Evolutionary conservation across 768 basidiomycete genomes (phyloP).

Genomic region (Suillus decipiens): DNA sequence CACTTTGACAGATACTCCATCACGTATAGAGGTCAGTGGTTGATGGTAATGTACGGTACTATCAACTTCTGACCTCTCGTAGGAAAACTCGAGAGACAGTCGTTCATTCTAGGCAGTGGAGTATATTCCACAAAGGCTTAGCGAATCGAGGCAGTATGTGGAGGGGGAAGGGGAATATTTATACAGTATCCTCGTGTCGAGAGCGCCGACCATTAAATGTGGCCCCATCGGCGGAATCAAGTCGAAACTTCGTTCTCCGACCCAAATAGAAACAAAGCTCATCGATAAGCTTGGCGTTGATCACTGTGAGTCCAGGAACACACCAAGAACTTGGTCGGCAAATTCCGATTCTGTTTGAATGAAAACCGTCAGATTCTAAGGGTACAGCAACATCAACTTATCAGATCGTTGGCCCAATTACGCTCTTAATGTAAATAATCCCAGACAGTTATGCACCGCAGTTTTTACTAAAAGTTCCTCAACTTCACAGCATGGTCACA

Average conservation of each 20-base stretch:
- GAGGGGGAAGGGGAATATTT: no score
- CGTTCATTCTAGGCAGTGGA: background rate
- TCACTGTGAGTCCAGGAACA: background rate
- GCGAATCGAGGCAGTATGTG: background rate
- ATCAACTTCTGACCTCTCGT: background rate
- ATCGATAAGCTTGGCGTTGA: background rate
- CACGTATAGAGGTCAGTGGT: no score
- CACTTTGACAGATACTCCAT: no score
- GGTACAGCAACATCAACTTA: background rate
- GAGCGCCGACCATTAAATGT: no score
- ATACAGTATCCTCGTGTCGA: no score
- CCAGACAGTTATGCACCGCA: background rate
- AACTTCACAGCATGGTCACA: conserved; percentile 29
- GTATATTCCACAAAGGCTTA: background rate
- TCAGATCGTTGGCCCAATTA: conserved; percentile 3
- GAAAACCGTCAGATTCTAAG: background rate
- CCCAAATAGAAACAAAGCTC: background rate
- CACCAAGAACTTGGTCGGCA: background rate
- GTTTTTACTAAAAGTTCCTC: conserved; percentile 20
- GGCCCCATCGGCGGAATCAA: background rate
- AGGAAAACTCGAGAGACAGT: background rate
- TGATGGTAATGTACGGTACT: no score
- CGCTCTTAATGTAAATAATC: conserved; percentile 2
- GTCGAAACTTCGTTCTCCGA: background rate
- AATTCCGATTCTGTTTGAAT: background rate